Evolutionary conservation across 1,139 yeast species (phyloP).

Genomic region (Scheffersomyces quercinus): DNA sequence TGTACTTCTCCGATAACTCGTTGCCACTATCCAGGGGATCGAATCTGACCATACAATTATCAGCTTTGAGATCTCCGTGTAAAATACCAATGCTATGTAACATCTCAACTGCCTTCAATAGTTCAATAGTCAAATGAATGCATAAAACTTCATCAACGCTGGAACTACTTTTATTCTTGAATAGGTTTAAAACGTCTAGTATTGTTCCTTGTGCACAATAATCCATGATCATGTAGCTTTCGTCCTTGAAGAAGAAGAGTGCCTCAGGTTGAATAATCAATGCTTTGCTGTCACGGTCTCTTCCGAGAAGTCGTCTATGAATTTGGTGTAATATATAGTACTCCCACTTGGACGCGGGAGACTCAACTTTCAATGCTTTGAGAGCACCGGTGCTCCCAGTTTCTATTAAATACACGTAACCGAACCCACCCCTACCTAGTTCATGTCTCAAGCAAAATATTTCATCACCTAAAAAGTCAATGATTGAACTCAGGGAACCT

Average conservation of each 20-base stretch:
- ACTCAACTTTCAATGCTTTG: slow-evolving; percentile 73
- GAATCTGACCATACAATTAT: slow-evolving; percentile 78
- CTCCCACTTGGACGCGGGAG: slow-evolving; percentile 79
- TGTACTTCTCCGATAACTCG: slow-evolving; percentile 26
- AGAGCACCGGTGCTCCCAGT: slow-evolving; percentile 52
- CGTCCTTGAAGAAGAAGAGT: slow-evolving; percentile 64
- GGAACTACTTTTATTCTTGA: slow-evolving; percentile 27
- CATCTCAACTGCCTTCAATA: slow-evolving; percentile 58
- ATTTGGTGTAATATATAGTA: slow-evolving; percentile 67
- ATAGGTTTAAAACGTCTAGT: slow-evolving; percentile 65
- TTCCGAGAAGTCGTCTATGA: slow-evolving; percentile 33
- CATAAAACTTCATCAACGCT: slow-evolving; percentile 62
- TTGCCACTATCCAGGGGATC: slow-evolving; percentile 16
- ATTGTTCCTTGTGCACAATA: slow-evolving; percentile 75
- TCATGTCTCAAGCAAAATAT: slow-evolving; percentile 58
- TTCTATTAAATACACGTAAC: slow-evolving; percentile 75
- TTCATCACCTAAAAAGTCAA: slow-evolving; percentile 53
- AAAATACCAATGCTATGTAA: slow-evolving; percentile 67
- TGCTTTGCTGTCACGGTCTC: slow-evolving; percentile 9
- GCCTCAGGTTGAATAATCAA: slow-evolving; percentile 54
- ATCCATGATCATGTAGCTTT: slow-evolving; percentile 71
- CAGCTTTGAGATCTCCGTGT: slow-evolving; percentile 87
- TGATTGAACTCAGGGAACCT: slow-evolving; percentile 42
- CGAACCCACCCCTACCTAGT: slow-evolving; percentile 81
- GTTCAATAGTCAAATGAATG: slow-evolving; percentile 63